Conservation (phyloP, 306 rosid genomes). For the Inga oerstediana region DNA sequence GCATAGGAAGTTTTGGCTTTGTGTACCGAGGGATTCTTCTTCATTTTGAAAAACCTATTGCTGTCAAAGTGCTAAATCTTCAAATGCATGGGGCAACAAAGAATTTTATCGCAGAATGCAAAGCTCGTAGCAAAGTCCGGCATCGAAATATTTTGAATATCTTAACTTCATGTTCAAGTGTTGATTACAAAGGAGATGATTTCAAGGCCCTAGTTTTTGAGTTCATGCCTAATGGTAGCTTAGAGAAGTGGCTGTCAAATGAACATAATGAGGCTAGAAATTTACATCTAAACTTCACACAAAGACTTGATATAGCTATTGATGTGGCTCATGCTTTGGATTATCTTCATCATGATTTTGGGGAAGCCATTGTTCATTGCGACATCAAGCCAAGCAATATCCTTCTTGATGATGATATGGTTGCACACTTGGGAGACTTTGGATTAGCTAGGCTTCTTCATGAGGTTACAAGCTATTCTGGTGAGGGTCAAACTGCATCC, state of each 20-base stretch:
- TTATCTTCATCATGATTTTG: no score
- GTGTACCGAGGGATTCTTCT: not conserved
- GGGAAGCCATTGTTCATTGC: not conserved
- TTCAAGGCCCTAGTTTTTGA: not conserved
- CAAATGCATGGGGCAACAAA: not conserved
- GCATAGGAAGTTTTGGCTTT: not conserved
- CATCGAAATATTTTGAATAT: not conserved
- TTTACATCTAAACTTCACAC: not conserved
- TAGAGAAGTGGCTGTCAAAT: not conserved
- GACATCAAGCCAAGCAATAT: not conserved
- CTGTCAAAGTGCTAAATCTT: not conserved
- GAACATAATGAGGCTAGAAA: not conserved
- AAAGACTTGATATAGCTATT: not conserved
- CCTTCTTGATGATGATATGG: not conserved
- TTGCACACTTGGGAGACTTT: not conserved
- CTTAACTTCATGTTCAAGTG: not conserved
- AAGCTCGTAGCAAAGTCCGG: not conserved
- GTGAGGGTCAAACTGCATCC: not conserved
- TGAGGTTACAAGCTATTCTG: not conserved
- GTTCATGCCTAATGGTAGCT: not conserved
- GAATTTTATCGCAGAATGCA: not conserved
- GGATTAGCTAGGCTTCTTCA: not conserved
- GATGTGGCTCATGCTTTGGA: not conserved
- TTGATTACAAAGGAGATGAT: not conserved
- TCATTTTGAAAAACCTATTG: not conserved